Base-by-base conservation (phyloP, 2,329 filamentous ascomycete species). In the Fusarium stilboides region DNA sequence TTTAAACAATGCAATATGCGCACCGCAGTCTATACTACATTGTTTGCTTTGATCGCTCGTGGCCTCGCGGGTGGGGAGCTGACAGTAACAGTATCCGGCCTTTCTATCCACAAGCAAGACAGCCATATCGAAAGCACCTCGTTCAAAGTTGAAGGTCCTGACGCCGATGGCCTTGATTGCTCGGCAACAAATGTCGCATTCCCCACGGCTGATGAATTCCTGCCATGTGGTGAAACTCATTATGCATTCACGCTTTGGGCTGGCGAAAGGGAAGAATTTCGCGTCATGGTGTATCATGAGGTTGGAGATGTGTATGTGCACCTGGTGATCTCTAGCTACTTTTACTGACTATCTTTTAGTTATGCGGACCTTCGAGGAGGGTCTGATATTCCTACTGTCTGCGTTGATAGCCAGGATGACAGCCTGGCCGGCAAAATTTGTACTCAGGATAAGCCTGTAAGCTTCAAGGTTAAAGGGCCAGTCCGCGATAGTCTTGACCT, bases 341-440 rank as follows among this genome's bases (percentile, higher is more conserved):
- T 17, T 20, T 54, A 3, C 43, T 62, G 40, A 65, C 33, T 15
- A 17, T 1, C 2, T 10, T 26, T 10, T 12, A 70, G 65, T 13
- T 42, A 62, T 6, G 65, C 67, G 3, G 67, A 70, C 24, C 54
- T 70, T 33, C 65, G 65, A 13, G 65, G 67, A 15, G 51, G 57
- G 5, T n/a, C 44, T 3, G 45, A 68, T 37, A 40, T 70, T 14
- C 53, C 50, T 17, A 68, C 65, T 28, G 51, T 42, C 17, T 70
- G 65, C 34, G 65, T 68, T 7, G 62, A 62, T 33, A 59, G 65
- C 54, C 57, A 66, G n/a, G 62, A 58, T 3, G 58, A 19, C 15
- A 57, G 51, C 8, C 53, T 54, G 2, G 67, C 53, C 14, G 65
- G 65, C n/a, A 53, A 68, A 33, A 65, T 62, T 12, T 70, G 65